Percentiles rank a stretch among this genome's conserved stretches.
Conservation (phyloP, 805 yeast species). For the Vanderwaltozyma tropicalis region DNA sequence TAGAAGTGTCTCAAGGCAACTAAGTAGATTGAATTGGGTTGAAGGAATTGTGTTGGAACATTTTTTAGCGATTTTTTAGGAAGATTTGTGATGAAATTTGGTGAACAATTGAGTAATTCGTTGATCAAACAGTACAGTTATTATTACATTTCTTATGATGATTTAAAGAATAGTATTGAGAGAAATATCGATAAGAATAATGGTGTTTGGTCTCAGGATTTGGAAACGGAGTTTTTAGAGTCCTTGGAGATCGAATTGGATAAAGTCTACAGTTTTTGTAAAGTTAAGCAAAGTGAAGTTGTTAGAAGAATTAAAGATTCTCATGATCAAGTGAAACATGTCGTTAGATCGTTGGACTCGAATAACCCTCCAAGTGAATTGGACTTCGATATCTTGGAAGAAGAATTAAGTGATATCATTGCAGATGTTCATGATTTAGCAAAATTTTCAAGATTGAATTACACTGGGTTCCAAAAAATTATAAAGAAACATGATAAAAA, state of each 20-base stretch:
- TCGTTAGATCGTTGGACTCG: slow-evolving; percentile 45
- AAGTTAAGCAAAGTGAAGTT: slow-evolving; percentile 78
- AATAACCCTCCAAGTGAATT: slow-evolving; percentile 45
- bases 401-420: slow-evolving; percentile 73
- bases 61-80: no score
- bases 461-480: slow-evolving; percentile 95
- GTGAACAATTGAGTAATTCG: slow-evolving; percentile 83
- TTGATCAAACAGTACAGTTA: slow-evolving; percentile 83
- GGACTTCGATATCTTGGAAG: slow-evolving; percentile 65
- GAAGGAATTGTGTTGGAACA: no score
- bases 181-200: slow-evolving; percentile 48
- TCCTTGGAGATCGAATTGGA: slow-evolving; percentile 75
- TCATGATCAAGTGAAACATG: slow-evolving; percentile 59
- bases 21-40: no score
- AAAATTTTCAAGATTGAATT: slow-evolving; percentile 83
- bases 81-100: slow-evolving; percentile 66
- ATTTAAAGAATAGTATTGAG: slow-evolving; percentile 71
- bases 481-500: slow-evolving; percentile 93
- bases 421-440: slow-evolving; percentile 97
- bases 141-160: slow-evolving; percentile 88
- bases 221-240: slow-evolving; percentile 74
- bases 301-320: slow-evolving; percentile 74
- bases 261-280: slow-evolving; percentile 85
- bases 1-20: no score
- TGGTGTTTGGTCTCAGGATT: slow-evolving; percentile 57